Base-by-base conservation (phyloP, 73 alveolate genomes). In the Stentor roeselii region DNA sequence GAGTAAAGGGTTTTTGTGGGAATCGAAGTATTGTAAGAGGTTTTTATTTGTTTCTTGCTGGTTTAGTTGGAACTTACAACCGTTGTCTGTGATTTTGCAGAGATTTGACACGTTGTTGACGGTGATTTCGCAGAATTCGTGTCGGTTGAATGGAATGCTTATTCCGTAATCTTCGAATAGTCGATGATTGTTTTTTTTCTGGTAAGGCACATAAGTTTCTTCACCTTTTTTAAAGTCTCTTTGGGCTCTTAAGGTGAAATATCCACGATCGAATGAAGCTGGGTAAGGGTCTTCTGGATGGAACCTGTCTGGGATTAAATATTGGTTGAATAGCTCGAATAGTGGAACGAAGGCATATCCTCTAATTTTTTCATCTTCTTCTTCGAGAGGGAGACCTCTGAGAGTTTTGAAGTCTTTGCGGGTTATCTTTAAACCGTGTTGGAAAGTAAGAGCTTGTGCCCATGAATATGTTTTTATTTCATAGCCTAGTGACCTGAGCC, bases 281-380 rank as follows among this genome's bases (percentile, higher is more conserved):
- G 80, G 80, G 37, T 67, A 67, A 15, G 21, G 21, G 67, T 21
- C 67, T 21, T 67, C 80, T 30, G 41, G 37, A 32, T 67, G 80
- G 41, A 30, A 30, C 1, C 2, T 67, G 41, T 67, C 80, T 27
- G 80, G 80, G 11, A 21, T 34, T 32, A 30, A n/a, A 67, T 67
- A 67, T n/a, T 67, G n/a, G 2, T 67, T 67, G 2, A 21, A 67
- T 1, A 67, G n/a, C 41, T 67, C 80, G 0, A 67, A 32, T 21
- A 67, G 34, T 21, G 80, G 80, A 67, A 67, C 37, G 27, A 67
- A 67, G 11, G 80, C 80, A 67, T 27, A 21, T 67, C 80, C 80
- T 21, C 34, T 0, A 1, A 67, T 67, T 32, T 67, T 67, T 2
- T 67, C 80, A 32, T 67, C 80, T 2, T 40, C 80, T 27, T 0